Evolutionary conservation across 2,329 filamentous ascomycete genomes (phyloP).

Genomic region (Aspergillus melleus): DNA sequence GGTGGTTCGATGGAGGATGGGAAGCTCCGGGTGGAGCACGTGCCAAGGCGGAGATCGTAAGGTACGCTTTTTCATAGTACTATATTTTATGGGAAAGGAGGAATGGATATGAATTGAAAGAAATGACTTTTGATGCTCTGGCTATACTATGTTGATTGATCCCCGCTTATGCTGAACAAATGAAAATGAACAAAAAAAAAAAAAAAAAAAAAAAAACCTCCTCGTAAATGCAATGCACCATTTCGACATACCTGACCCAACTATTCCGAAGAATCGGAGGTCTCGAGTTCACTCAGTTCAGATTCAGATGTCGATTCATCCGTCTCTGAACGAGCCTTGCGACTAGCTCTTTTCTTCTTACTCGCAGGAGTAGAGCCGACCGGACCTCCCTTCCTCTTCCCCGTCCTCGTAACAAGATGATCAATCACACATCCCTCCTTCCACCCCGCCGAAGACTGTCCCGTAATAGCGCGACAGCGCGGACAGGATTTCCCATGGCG

Average conservation of each 20-base stretch:
- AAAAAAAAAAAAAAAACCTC: too few species aligned
- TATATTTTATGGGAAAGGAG: too few species aligned
- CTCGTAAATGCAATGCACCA: too few species aligned
- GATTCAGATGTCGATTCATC: neutral
- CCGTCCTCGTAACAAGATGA: constrained; percentile 59
- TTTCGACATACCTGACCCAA: neutral
- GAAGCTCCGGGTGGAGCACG: constrained; percentile 18
- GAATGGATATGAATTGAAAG: too few species aligned
- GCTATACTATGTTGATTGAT: too few species aligned
- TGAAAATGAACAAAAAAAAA: too few species aligned
- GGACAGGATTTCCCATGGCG: constrained; percentile 63
- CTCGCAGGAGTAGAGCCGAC: neutral
- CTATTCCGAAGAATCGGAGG: too few species aligned
- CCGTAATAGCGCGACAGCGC: constrained; percentile 61
- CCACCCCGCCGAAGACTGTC: constrained; percentile 62
- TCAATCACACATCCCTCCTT: constrained; percentile 64
- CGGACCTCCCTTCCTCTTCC: constrained; percentile 44
- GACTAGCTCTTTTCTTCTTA: constrained; percentile 5
- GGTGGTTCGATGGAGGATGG: constrained; percentile 22
- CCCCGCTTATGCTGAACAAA: too few species aligned
- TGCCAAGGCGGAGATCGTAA: constrained; percentile 6
- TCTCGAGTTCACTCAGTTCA: neutral
- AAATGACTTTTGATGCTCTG: too few species aligned
- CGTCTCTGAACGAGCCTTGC: neutral
- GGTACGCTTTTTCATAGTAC: too few species aligned